Conservation (phyloP, 352 stramenopile species). For the Aphanomyces cochlioides region DNA sequence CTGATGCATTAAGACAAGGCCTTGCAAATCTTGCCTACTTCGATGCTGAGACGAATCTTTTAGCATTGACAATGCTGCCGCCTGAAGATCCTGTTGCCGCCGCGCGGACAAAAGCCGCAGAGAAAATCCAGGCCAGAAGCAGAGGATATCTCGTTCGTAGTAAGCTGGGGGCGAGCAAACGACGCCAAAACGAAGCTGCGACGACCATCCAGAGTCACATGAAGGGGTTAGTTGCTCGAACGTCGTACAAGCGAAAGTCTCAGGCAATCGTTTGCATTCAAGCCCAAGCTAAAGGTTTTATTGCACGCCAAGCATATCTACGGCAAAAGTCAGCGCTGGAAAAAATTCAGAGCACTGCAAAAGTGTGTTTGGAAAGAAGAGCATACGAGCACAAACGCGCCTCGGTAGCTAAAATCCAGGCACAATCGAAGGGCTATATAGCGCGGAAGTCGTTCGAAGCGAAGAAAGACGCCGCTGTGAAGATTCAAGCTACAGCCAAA, state of each 20-base stretch:
- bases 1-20: not conserved
- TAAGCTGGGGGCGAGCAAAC: not conserved
- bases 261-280: not conserved
- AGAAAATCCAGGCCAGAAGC: slow-evolving; percentile 19
- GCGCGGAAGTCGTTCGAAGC: slow-evolving; percentile 7
- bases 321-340: slow-evolving; percentile 2
- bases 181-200: not conserved
- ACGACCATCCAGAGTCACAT: slow-evolving; percentile 10
- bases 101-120: not conserved
- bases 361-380: slow-evolving; percentile 4
- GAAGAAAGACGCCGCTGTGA: slow-evolving; percentile 2
- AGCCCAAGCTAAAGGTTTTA: slow-evolving; percentile 6
- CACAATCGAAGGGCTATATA: slow-evolving; percentile 22
- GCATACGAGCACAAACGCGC: slow-evolving; percentile 19
- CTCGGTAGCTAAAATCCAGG: slow-evolving; percentile 27
- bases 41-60: not conserved
- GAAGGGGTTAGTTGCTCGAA: slow-evolving; percentile 5
- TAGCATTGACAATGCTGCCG: slow-evolving; percentile 5
- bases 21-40: slow-evolving; percentile 7
- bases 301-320: not conserved
- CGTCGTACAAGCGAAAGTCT: not conserved
- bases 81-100: slow-evolving; percentile 4
- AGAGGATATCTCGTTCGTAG: slow-evolving; percentile 20
- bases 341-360: slow-evolving; percentile 19
- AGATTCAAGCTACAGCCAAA: slow-evolving; percentile 21